Conservation (phyloP, 495 filamentous ascomycete genomes). For the Cryomyces minteri region DNA sequence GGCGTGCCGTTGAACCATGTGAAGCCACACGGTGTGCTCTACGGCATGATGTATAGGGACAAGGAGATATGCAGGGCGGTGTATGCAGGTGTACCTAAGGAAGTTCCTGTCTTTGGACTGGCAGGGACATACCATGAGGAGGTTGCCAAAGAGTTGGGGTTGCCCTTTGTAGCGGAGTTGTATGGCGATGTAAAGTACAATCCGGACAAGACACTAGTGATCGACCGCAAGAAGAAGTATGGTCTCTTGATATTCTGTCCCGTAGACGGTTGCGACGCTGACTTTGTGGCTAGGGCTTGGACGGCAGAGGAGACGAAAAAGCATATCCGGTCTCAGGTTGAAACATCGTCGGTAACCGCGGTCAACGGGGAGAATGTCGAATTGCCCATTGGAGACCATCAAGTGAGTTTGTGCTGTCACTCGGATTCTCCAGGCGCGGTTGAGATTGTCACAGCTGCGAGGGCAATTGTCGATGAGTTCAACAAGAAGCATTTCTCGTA, state of each 20-base stretch:
- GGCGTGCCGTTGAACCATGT: constrained; percentile 36
- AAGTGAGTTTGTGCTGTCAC: constrained; percentile 34
- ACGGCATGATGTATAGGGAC: constrained; percentile 38
- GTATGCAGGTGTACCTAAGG: constrained; percentile 29
- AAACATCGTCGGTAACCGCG: constrained; percentile 24
- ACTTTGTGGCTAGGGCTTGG: constrained; percentile 11
- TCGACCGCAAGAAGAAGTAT: constrained; percentile 35
- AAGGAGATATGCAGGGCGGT: constrained; percentile 31
- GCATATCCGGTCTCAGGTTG: constrained; percentile 28
- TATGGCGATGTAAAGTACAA: constrained; percentile 42
- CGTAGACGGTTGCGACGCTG: no score
- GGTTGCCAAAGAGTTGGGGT: constrained; percentile 30
- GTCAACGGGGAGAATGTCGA: constrained; percentile 26
- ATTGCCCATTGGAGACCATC: constrained; percentile 27
- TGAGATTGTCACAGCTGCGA: constrained; percentile 29
- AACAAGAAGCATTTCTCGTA: constrained; percentile 9
- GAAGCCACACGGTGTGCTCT: constrained; percentile 39
- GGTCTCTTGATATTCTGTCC: not conserved
- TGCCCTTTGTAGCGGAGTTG: constrained; percentile 38
- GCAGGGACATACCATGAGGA: constrained; percentile 33
- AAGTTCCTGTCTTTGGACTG: constrained; percentile 35
- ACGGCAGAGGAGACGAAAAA: constrained; percentile 23
- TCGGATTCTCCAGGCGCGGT: constrained; percentile 33
- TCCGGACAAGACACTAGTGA: constrained; percentile 27
- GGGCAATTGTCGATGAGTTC: constrained; percentile 19